Evolutionary conservation across 2,329 filamentous ascomycete genomes (phyloP).

Genomic region (Arthroderma sp.): DNA sequence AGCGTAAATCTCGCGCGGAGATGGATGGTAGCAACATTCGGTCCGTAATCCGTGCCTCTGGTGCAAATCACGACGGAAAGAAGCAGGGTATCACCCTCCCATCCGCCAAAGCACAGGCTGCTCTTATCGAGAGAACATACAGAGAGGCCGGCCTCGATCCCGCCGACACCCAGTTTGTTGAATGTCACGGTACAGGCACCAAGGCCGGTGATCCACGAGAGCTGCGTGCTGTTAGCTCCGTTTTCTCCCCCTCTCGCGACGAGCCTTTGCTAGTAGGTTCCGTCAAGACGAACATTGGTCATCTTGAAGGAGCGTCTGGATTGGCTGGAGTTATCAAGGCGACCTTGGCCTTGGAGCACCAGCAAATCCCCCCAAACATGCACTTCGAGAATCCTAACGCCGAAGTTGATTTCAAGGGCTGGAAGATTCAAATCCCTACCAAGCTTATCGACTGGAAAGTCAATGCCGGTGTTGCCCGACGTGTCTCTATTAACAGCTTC

Average conservation of each 20-base stretch:
- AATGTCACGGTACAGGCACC: constrained; percentile 31
- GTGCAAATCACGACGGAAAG: constrained; percentile 17
- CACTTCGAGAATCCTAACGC: constrained; percentile 12
- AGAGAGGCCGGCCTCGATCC: constrained; percentile 19
- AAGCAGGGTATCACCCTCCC: constrained; percentile 28
- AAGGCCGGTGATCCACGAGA: constrained; percentile 17
- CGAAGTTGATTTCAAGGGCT: constrained; percentile 7
- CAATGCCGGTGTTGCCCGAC: constrained; percentile 1
- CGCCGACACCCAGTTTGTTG: constrained; percentile 20
- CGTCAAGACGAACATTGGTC: constrained; percentile 19
- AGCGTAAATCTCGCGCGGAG: constrained; percentile 64
- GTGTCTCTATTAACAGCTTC: constrained; percentile 15
- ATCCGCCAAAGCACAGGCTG: constrained; percentile 19
- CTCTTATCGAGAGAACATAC: constrained; percentile 17
- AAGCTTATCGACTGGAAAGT: constrained; percentile 2
- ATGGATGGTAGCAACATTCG: constrained; percentile 37
- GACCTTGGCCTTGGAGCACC: constrained; percentile 15
- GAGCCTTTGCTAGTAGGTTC: constrained; percentile 14
- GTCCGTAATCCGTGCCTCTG: constrained; percentile 24
- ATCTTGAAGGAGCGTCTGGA: constrained; percentile 16
- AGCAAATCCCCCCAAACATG: constrained; percentile 17
- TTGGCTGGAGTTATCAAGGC: constrained; percentile 17
- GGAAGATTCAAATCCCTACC: constrained; percentile 14
- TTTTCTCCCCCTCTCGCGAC: constrained; percentile 6
- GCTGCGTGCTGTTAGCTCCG: constrained; percentile 7